These are phyloP conservation scores for Botrytis hyacinthi DNA, from an alignment of 2,329 filamentous ascomycete species.

Conservation along the genomic window DNA sequence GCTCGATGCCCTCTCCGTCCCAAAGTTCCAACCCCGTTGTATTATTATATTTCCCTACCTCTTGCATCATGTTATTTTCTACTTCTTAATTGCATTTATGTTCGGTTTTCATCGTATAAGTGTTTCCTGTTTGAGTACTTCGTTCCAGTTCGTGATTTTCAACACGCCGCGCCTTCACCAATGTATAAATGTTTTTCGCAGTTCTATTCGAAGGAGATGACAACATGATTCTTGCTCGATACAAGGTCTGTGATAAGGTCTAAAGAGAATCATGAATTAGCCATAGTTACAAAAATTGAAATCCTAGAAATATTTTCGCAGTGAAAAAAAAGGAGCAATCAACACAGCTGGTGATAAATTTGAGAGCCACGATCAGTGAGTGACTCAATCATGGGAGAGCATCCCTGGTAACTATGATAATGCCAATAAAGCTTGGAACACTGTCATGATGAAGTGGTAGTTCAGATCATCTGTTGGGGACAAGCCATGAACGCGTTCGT, in stretches of 20 bases:
- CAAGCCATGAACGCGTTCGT: too few relatives aligned
- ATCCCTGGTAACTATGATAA: neutral
- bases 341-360: neutral
- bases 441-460: too few relatives aligned
- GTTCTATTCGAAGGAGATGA: neutral
- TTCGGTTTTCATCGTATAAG: too few relatives aligned
- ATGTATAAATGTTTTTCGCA: neutral
- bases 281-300: neutral
- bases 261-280: neutral
- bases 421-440: too few relatives aligned
- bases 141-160: neutral
- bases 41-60: neutral
- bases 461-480: neutral
- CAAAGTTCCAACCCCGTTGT: neutral
- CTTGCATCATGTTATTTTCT: neutral
- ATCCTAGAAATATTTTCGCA: too few relatives aligned
- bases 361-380: neutral
- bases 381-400: rapidly evolving
- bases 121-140: too few relatives aligned
- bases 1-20: too few relatives aligned
- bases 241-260: neutral
- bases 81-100: too few relatives aligned
- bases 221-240: neutral
- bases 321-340: neutral
- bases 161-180: neutral